Percentiles rank a stretch among this genome's conserved stretches.
Evolutionary conservation across 1,284 basidiomycete genomes (phyloP).

Genomic region (Heterobasidion occidentale): DNA sequence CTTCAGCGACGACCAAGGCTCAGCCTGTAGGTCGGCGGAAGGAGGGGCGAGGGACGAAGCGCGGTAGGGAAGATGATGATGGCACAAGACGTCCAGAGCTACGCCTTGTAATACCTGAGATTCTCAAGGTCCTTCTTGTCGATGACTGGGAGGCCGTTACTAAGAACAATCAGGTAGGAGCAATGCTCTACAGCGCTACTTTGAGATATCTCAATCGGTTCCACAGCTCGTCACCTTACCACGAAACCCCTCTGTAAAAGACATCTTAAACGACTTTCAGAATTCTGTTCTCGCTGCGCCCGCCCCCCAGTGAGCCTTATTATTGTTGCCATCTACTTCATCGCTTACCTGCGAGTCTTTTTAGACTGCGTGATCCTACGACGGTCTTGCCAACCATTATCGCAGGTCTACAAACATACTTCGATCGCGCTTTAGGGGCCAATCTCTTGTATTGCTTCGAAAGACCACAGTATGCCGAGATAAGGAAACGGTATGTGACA

Average conservation of each 20-base stretch:
- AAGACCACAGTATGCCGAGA: slow-evolving; percentile 83
- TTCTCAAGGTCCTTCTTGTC: slow-evolving; percentile 84
- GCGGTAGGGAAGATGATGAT: slow-evolving; percentile 63
- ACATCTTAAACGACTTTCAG: slow-evolving; percentile 77
- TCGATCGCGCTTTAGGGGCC: slow-evolving; percentile 85
- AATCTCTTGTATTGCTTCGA: slow-evolving; percentile 95
- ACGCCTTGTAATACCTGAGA: slow-evolving; percentile 85
- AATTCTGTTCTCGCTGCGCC: slow-evolving; percentile 46
- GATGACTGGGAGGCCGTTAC: slow-evolving; percentile 99
- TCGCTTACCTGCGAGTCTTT: too few relatives aligned
- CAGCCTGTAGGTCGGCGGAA: slow-evolving; percentile 38
- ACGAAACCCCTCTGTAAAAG: slow-evolving; percentile 72
- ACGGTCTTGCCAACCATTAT: slow-evolving; percentile 74
- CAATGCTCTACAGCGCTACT: not conserved
- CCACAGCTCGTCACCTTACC: slow-evolving; percentile 80
- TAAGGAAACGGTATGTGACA: slow-evolving; percentile 72
- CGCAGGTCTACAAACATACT: slow-evolving; percentile 88
- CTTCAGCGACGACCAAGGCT: slow-evolving; percentile 17
- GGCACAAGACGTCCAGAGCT: slow-evolving; percentile 77
- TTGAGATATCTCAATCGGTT: not conserved
- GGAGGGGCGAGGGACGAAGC: slow-evolving; percentile 51
- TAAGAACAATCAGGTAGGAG: slow-evolving; percentile 78
- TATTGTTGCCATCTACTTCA: slow-evolving; percentile 26
- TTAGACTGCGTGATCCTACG: slow-evolving; percentile 54
- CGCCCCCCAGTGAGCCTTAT: slow-evolving; percentile 35